Base-by-base conservation (phyloP, 129 eudicot species). In the Calendula officinalis region DNA sequence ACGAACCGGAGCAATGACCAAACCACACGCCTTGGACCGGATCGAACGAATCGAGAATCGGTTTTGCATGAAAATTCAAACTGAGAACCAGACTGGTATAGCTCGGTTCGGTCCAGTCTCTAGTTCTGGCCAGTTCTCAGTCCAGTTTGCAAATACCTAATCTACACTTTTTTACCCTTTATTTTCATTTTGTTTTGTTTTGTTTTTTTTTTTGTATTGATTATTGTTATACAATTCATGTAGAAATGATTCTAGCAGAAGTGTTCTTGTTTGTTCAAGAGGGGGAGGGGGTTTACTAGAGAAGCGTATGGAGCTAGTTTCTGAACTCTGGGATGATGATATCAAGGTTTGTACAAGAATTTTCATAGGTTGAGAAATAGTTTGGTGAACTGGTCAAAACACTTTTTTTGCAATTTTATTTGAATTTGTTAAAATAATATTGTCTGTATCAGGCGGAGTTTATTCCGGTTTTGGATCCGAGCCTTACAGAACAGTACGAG, bases 281-380 rank as follows among this genome's bases (percentile, higher is more conserved):
- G 98, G 98, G n/a, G 95, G 96, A 4, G 98, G 98, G 13, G 98
- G 98, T 66, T 79, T 91, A 56, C 62, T 91, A 30, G 84, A 76
- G 52, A 88, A 91, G 68, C 96, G 98, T 15, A 91, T 91, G 98
- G 96, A 88, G 75, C 84, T 92, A 15, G 96, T 74, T 54, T 79
- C 89, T n/a, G 91, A 92, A 68, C 72, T 92, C 6, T 79, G 98
- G 96, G 86, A 85, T 56, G 85, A 82, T 34, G 88, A 76, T 62
- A 83, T 92, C 64, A 88, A 75, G 83, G 98, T 85, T 27, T 45
- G 81, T 76, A 46, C 50, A 41, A 17, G 22, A 62, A 10, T 64
- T 55, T 30, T 45, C 22, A 59, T 11, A 16, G 16, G 12, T 64
- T 37, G 42, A 35, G 53, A 38, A 7, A 62, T 6, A 39, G 32